Percentiles rank a stretch among this genome's conserved stretches.
phyloP scores from a whole-genome alignment of 2,329 filamentous ascomycete genomes.

The Pseudogymnoascus sp. region DNA sequence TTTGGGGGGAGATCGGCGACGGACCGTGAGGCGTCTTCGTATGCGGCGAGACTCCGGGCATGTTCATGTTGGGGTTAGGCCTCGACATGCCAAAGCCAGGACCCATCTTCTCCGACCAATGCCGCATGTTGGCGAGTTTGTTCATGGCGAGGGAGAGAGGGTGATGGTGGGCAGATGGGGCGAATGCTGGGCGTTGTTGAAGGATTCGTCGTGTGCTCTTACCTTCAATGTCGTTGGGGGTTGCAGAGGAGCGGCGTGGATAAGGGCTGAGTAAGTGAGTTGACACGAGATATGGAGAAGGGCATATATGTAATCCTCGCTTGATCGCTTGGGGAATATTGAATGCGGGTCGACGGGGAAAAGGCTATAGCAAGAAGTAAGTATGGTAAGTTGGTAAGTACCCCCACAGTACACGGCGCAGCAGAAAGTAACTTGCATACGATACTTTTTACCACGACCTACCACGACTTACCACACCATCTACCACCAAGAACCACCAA shows the following conservation, averaged over 20 bases:
- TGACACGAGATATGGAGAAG: constrained; percentile 20
- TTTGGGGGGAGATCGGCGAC: constrained; percentile 55
- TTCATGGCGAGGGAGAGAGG: constrained; percentile 45
- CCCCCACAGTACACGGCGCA: neutral
- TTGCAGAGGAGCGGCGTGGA: neutral
- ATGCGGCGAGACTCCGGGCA: neutral
- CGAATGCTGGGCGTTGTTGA: constrained; percentile 19
- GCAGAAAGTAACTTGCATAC: neutral
- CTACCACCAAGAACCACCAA: neutral
- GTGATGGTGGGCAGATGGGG: constrained; percentile 21
- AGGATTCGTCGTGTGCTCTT: constrained; percentile 14
- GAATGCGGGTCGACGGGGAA: neutral
- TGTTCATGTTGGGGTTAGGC: constrained; percentile 27
- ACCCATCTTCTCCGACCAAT: constrained; percentile 63
- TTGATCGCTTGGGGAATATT: constrained; percentile 1
- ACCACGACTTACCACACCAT: neutral
- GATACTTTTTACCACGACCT: neutral
- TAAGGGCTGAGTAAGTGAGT: constrained; percentile 20
- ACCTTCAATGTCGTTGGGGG: neutral
- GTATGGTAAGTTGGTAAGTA: neutral
- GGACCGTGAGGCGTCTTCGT: constrained; percentile 39
- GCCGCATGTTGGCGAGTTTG: constrained; percentile 63
- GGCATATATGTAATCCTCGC: constrained; percentile 16
- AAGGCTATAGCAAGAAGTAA: neutral
- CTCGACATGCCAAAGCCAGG: constrained; percentile 56